phyloP scores from a whole-genome alignment of 78 protist species.

The Dictyostelium citrinum region DNA sequence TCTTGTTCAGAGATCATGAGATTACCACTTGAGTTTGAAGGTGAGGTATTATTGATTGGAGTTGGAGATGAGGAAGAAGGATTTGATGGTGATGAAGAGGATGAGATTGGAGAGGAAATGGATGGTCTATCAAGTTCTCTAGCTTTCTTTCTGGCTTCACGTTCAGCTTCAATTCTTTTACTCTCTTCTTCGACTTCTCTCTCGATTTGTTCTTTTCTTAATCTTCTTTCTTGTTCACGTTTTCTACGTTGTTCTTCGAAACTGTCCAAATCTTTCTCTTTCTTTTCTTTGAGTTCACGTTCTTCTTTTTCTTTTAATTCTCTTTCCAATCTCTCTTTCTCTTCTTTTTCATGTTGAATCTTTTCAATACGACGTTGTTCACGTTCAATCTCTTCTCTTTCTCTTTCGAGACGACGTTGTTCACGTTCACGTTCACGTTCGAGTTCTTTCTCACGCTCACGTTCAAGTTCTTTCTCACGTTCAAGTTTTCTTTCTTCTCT shows the following conservation, averaged over 20 bases:
- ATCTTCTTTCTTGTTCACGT: slow-evolving; percentile 47
- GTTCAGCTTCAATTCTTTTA: slow-evolving; percentile 9
- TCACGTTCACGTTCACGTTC: slow-evolving; percentile 12
- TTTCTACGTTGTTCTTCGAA: slow-evolving; percentile 17
- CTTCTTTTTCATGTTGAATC: neutral
- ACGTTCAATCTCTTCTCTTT: slow-evolving; percentile 14
- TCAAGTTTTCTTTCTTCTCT: slow-evolving; percentile 22
- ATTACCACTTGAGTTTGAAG: slow-evolving; percentile 1
- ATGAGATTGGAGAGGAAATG: neutral
- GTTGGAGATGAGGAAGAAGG: neutral
- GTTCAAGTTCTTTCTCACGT: slow-evolving; percentile 9
- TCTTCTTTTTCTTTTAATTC: neutral
- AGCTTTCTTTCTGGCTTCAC: slow-evolving; percentile 16
- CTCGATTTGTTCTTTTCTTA: slow-evolving; percentile 54
- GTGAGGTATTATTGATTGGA: neutral
- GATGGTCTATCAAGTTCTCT: slow-evolving; percentile 23
- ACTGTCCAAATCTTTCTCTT: slow-evolving; percentile 16
- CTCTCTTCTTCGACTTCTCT: slow-evolving; percentile 37
- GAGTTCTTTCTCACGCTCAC: slow-evolving; percentile 6
- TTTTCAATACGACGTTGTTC: slow-evolving; percentile 13
- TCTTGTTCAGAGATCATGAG: neutral
- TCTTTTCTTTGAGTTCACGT: slow-evolving; percentile 19
- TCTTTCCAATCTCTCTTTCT: neutral
- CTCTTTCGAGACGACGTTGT: slow-evolving; percentile 46
- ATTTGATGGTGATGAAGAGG: neutral